phyloP scores from a whole-genome alignment of 306 rosid species.

The Glycine latifolia region DNA sequence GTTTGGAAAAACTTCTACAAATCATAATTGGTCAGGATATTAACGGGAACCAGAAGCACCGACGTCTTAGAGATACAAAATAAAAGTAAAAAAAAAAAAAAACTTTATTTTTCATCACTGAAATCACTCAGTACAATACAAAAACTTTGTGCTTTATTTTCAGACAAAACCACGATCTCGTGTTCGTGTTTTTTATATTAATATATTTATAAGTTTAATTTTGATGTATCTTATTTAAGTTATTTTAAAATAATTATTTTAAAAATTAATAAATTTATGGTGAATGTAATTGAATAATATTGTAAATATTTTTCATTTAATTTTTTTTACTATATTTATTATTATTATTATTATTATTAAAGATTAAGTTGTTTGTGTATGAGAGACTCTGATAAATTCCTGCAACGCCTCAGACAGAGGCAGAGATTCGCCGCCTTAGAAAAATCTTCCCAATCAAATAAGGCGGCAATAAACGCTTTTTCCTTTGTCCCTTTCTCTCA shows the following conservation, averaged over 20 bases:
- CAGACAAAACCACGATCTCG: not conserved
- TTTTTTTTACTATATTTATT: not conserved
- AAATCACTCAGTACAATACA: not conserved
- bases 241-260: no score
- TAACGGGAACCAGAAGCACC: not conserved
- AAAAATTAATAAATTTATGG: no score
- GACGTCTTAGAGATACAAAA: not conserved
- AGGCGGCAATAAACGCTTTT: conserved; percentile 43
- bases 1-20: no score
- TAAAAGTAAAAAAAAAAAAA: not conserved
- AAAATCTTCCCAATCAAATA: conserved; percentile 38
- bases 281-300: no score
- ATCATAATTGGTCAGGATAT: no score
- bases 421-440: conserved; percentile 33
- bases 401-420: conserved; percentile 17
- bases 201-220: no score
- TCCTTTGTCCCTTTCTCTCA: not conserved
- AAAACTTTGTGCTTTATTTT: not conserved
- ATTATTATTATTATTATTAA: not conserved
- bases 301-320: no score
- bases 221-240: no score
- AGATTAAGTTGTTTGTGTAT: not conserved
- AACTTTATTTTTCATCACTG: not conserved
- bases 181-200: no score
- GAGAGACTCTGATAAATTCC: conserved; percentile 39